Percentiles rank a stretch among this genome's conserved stretches.
These are phyloP conservation scores for Trypanosoma brucei DNA, from an alignment of 208 protist genomes.

Conservation along the genomic window DNA sequence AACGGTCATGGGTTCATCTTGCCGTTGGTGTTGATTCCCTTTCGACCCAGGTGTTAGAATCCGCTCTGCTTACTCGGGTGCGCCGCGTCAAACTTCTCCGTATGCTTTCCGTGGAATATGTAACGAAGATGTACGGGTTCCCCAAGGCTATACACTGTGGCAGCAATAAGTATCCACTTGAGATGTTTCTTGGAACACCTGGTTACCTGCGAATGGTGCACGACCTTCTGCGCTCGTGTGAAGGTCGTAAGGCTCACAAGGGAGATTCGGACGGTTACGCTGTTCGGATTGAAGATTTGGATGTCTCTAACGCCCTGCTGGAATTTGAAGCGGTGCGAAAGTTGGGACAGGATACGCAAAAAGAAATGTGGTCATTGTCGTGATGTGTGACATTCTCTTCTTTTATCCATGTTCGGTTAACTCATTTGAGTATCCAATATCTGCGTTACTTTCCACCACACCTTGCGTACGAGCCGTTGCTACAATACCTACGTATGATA, in stretches of 20 bases:
- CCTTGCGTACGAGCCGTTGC: too few relatives aligned
- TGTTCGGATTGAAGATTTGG: conserved; percentile 26
- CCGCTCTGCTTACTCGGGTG: conserved; percentile 4
- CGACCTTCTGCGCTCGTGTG: conserved; percentile 22
- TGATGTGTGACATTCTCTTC: too few relatives aligned
- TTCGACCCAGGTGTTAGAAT: conserved; percentile 1
- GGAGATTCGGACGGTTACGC: conserved; percentile 10
- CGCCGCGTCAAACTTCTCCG: conserved; percentile 12
- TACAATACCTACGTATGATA: too few relatives aligned
- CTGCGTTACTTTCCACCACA: too few relatives aligned
- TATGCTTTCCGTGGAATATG: conserved; percentile 11
- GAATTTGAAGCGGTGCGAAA: conserved; percentile 2
- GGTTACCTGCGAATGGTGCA: conserved; percentile 50
- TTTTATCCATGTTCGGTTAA: too few relatives aligned
- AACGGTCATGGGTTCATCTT: conserved; percentile 15
- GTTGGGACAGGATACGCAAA: not conserved
- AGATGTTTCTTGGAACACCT: conserved; percentile 56
- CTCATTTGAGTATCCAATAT: too few relatives aligned
- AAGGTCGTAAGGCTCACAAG: conserved; percentile 3
- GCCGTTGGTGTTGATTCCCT: conserved; percentile 23
- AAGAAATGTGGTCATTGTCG: not conserved
- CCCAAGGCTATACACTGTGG: conserved; percentile 27
- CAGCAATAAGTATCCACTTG: conserved; percentile 27
- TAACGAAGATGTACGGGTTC: conserved; percentile 14
- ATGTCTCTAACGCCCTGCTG: conserved; percentile 10